Conservation (phyloP, 192 early-diverging fungal species). For the Entomortierella lignicola region DNA sequence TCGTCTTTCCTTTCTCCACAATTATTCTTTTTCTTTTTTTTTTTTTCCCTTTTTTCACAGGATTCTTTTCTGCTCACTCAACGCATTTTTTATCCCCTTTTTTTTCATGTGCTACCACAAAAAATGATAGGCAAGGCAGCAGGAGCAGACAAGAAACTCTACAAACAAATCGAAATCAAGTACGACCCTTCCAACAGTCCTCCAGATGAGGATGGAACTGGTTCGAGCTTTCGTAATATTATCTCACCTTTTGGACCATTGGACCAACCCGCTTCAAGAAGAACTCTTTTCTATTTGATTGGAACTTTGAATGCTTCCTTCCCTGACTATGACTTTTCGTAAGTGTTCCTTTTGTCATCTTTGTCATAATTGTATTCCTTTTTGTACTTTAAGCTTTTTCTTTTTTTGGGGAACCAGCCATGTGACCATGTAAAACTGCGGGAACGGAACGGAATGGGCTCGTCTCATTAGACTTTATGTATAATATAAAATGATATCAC, state of each 20-base stretch:
- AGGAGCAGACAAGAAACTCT: conserved; percentile 93
- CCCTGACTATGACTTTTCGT: conserved; percentile 98
- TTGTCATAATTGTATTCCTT: too few species aligned
- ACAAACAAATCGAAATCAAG: conserved; percentile 86
- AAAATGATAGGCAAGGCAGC: conserved; percentile 94
- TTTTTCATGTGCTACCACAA: too few species aligned
- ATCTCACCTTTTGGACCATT: conserved; percentile 92
- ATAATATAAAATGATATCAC: conserved; percentile 22
- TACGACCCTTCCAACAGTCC: conserved; percentile 77
- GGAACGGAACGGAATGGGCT: conserved; percentile 2
- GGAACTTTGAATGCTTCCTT: conserved; percentile 96
- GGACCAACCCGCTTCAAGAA: conserved; percentile 83
- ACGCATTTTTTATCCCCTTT: too few species aligned
- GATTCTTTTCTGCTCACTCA: too few species aligned
- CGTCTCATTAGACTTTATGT: neutral
- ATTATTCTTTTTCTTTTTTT: too few species aligned
- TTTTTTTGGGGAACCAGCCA: neutral
- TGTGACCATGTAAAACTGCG: conserved; percentile 21
- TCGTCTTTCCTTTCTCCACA: too few species aligned
- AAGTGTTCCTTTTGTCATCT: conserved; percentile 12
- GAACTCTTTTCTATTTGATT: conserved; percentile 94
- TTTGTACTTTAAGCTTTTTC: neutral
- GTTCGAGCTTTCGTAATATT: conserved; percentile 72
- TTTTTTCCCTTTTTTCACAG: neutral
- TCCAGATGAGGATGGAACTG: conserved; percentile 69